Evolutionary conservation across 2,329 filamentous ascomycete genomes (phyloP).

Genomic region (Aspergillus japonicus): DNA sequence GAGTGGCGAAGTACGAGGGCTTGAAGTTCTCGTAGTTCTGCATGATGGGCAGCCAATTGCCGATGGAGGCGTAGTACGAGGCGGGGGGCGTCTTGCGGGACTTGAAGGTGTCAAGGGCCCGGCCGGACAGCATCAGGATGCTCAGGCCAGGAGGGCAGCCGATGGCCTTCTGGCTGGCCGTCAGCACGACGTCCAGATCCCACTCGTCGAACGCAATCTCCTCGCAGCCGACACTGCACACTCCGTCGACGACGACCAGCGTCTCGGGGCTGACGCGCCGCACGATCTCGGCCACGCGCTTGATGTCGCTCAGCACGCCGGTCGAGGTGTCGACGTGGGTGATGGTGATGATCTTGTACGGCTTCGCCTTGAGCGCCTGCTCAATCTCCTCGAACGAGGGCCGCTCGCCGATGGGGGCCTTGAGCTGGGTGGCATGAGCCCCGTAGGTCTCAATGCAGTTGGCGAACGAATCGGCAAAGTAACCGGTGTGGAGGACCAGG

Average conservation of each 20-base stretch:
- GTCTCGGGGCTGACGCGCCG: slow-evolving; percentile 87
- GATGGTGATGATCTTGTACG: slow-evolving; percentile 91
- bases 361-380: slow-evolving; percentile 80
- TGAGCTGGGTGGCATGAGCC: slow-evolving; percentile 83
- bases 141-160: slow-evolving; percentile 91
- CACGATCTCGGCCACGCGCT: slow-evolving; percentile 77
- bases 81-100: slow-evolving; percentile 75
- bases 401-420: slow-evolving; percentile 81
- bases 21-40: slow-evolving; percentile 98
- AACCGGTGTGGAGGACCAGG: slow-evolving; percentile 90
- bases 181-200: slow-evolving; percentile 89
- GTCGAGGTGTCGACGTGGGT: slow-evolving; percentile 98
- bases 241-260: slow-evolving; percentile 87
- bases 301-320: slow-evolving; percentile 88
- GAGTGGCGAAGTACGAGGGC: slow-evolving; percentile 95
- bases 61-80: slow-evolving; percentile 93
- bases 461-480: slow-evolving; percentile 94
- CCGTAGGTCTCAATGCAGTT: slow-evolving; percentile 91
- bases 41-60: slow-evolving; percentile 99
- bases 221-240: slow-evolving; percentile 94
- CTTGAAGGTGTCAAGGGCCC: slow-evolving; percentile 78
- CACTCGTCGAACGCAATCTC: slow-evolving; percentile 95
- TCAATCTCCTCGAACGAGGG: slow-evolving; percentile 87
- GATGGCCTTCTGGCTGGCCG: slow-evolving; percentile 94
- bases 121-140: slow-evolving; percentile 89